phyloP scores from a whole-genome alignment of 106 monocot species.

The Dactylorhiza incarnata region DNA sequence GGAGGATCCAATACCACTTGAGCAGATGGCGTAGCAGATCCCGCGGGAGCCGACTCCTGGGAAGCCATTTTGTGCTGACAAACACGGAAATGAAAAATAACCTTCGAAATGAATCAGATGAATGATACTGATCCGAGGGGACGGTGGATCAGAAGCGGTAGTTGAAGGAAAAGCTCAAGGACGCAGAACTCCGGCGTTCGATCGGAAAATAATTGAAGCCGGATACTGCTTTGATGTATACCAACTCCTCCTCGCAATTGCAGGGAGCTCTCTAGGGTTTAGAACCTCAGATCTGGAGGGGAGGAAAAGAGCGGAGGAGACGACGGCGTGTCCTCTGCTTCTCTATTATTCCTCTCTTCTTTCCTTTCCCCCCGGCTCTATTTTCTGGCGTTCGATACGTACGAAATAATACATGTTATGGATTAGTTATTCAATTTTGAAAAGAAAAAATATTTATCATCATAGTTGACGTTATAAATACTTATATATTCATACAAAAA shows the following conservation, averaged over 20 bases:
- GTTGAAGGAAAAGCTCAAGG: neutral
- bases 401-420: too few species aligned
- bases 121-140: neutral
- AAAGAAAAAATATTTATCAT: too few species aligned
- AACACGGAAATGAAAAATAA: neutral
- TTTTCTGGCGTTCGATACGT: neutral
- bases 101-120: neutral
- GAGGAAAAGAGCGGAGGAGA: neutral
- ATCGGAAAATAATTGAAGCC: neutral
- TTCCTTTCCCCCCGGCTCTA: neutral
- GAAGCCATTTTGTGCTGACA: conserved; percentile 13
- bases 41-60: conserved; percentile 10
- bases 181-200: neutral
- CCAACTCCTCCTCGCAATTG: neutral
- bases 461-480: too few species aligned
- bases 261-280: conserved; percentile 5
- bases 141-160: neutral
- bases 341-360: neutral
- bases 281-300: conserved; percentile 1
- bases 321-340: neutral
- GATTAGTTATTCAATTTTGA: too few species aligned
- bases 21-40: conserved; percentile 11
- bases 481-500: too few species aligned
- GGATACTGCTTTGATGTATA: neutral
- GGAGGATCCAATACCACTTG: conserved; percentile 13